Base-by-base conservation (phyloP, 306 rosid genomes). In the Lathyrus tuberosus region DNA sequence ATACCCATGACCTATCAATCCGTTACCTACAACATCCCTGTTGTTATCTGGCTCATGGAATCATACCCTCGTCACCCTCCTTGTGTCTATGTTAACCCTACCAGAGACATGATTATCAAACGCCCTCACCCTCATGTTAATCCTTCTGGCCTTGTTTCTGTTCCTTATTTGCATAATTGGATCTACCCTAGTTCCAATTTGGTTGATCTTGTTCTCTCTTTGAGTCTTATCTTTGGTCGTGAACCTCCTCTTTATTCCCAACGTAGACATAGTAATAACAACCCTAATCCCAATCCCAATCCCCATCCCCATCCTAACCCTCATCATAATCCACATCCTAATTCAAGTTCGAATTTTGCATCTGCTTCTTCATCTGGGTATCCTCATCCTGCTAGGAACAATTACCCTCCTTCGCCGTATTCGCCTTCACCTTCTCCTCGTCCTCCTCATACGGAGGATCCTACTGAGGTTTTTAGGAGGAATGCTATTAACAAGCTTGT, bases 61-160 rank as follows among this genome's bases (percentile, higher is more conserved):
- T 73, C 96, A 7, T 95, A 95, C 77, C 99, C 99, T 64, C 95
- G 97, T 35, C 91, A 83, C 46, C 85, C 99, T 0, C 99, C 97
- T 13, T 76, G 86, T 54, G 97, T 85, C 53, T 95, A 89, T 75
- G 96, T 95, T 11, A 89, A 91, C 17, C 99, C 99, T 53, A 91
- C 99, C 3, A 80, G 97, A 4, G 99, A 95, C 70, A 95, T 95
- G 99, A 40, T 95, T 77, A 91, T 95, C 88, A 95, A 91, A 71
- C 96, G 91, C 35, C 88, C 86, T 6, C 99, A 95, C 40, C 67
- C 92, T 9, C 81, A 80, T 28, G 96, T 91, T 51, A 82, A 83
- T 37, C 96, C 99, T 17, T 91, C 97, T 5, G 99, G 99, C 28
- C 57, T 84, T 5, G 99, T 95, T 46, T 71, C 89, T 8, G 67